Percentiles rank a stretch among this genome's conserved stretches.
Conservation (phyloP, 495 filamentous ascomycete genomes). For the Aspergillus haitiensis region DNA sequence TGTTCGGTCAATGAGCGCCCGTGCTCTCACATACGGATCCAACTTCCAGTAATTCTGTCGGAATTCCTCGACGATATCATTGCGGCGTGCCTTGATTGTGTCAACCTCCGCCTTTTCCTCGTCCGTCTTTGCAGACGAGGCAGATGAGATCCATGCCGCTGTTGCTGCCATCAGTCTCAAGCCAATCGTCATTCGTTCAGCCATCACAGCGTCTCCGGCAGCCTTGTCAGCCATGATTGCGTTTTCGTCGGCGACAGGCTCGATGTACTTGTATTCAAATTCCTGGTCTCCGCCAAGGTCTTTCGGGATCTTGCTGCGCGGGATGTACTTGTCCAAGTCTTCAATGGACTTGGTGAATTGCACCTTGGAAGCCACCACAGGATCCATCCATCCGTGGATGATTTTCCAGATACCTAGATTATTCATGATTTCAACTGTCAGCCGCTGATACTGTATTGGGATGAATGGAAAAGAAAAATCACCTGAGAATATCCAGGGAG, state of each 20-base stretch:
- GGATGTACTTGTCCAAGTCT: slow-evolving; percentile 78
- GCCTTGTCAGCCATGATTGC: slow-evolving; percentile 63
- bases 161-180: slow-evolving; percentile 69
- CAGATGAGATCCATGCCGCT: slow-evolving; percentile 62
- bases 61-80: slow-evolving; percentile 29
- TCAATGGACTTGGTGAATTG: slow-evolving; percentile 85
- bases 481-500: slow-evolving; percentile 95
- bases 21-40: slow-evolving; percentile 63
- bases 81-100: slow-evolving; percentile 59
- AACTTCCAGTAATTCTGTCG: slow-evolving; percentile 69
- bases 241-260: slow-evolving; percentile 71
- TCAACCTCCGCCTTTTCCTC: slow-evolving; percentile 50
- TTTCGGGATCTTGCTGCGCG: slow-evolving; percentile 64
- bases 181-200: slow-evolving; percentile 58
- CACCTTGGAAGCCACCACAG: slow-evolving; percentile 90
- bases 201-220: slow-evolving; percentile 58
- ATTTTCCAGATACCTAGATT: slow-evolving; percentile 74
- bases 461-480: slow-evolving; percentile 15
- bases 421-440: not conserved
- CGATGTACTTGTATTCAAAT: slow-evolving; percentile 74
- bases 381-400: slow-evolving; percentile 94
- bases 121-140: slow-evolving; percentile 43
- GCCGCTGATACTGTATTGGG: not conserved
- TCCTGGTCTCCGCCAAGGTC: slow-evolving; percentile 80
- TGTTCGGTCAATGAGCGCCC: slow-evolving; percentile 62